A percentile compares a stretch with the other conserved stretches of the same genome.
phyloP scores from a whole-genome alignment of 2,329 filamentous ascomycete genomes.

The Nemania abortiva region DNA sequence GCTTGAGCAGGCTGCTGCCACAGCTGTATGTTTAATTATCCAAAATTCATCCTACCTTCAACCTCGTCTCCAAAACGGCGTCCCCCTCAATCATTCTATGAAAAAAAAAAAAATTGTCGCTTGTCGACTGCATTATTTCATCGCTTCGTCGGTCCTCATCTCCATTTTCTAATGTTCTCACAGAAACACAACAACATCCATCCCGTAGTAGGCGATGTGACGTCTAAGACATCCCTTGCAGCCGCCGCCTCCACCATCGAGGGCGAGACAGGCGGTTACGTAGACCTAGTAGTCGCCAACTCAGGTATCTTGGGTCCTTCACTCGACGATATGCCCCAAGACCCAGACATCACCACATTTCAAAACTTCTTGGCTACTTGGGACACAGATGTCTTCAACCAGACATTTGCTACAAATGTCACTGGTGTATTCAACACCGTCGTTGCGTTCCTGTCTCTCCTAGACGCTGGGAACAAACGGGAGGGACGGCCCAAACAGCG shows the following conservation, averaged over 20 bases:
- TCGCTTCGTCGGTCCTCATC: no score
- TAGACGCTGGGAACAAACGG: slow-evolving; percentile 64
- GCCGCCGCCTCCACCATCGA: slow-evolving; percentile 68
- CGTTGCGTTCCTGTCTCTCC: slow-evolving; percentile 70
- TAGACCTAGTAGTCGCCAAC: slow-evolving; percentile 69
- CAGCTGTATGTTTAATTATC: slow-evolving; percentile 43
- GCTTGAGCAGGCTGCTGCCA: slow-evolving; percentile 56
- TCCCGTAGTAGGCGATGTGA: slow-evolving; percentile 51
- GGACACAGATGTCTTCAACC: slow-evolving; percentile 65
- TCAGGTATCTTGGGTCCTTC: slow-evolving; percentile 62
- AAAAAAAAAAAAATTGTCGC: no score
- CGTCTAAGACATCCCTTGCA: slow-evolving; percentile 57
- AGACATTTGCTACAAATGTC: slow-evolving; percentile 70
- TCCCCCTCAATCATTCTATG: slow-evolving; percentile 6
- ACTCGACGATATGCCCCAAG: slow-evolving; percentile 56
- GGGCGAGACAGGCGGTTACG: slow-evolving; percentile 64
- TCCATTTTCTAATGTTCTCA: slow-evolving; percentile 3
- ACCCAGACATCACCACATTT: slow-evolving; percentile 40
- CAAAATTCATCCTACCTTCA: not conserved
- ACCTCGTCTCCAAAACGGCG: not conserved
- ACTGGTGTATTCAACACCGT: slow-evolving; percentile 72
- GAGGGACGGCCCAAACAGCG: slow-evolving; percentile 60
- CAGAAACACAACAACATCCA: slow-evolving; percentile 49
- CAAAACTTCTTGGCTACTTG: slow-evolving; percentile 36
- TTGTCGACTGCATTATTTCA: no score